Evolutionary conservation across 1,284 basidiomycete species (phyloP).

Genomic region (Nidula niveotomentosa): DNA sequence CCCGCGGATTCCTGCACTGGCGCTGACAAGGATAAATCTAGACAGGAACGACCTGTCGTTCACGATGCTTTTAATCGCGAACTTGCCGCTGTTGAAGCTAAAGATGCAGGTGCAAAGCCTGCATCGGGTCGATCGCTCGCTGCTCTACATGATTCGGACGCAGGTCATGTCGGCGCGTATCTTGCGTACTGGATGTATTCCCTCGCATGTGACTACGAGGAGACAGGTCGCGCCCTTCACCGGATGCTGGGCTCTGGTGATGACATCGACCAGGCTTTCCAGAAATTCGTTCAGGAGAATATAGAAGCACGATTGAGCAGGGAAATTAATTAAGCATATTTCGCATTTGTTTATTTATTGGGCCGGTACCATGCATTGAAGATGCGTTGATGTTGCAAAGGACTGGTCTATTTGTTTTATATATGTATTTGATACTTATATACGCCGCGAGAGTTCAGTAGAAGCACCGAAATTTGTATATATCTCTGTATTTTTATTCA

Average conservation of each 20-base stretch:
- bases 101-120: constrained; percentile 17
- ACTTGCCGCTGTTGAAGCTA: constrained; percentile 21
- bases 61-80: constrained; percentile 28
- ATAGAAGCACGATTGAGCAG: constrained; percentile 1
- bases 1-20: constrained; percentile 6
- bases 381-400: no score
- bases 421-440: no score
- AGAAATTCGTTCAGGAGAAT: constrained; percentile 22
- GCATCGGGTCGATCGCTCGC: constrained; percentile 33
- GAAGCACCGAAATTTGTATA: no score
- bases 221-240: constrained; percentile 33
- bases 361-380: no score
- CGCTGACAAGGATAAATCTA: constrained; percentile 1
- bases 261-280: constrained; percentile 29
- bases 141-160: constrained; percentile 33
- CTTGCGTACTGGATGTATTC: constrained; percentile 39
- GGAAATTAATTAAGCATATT: neutral
- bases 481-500: no score
- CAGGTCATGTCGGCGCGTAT: constrained; percentile 36
- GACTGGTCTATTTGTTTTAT: no score
- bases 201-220: constrained; percentile 35
- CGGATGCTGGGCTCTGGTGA: constrained; percentile 27
- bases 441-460: no score
- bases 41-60: constrained; percentile 23
- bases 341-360: no score